A percentile compares a stretch with the other conserved stretches of the same genome.
These are phyloP conservation scores for Dimocarpus longan DNA, from an alignment of 345 rosid species.

Conservation along the genomic window DNA sequence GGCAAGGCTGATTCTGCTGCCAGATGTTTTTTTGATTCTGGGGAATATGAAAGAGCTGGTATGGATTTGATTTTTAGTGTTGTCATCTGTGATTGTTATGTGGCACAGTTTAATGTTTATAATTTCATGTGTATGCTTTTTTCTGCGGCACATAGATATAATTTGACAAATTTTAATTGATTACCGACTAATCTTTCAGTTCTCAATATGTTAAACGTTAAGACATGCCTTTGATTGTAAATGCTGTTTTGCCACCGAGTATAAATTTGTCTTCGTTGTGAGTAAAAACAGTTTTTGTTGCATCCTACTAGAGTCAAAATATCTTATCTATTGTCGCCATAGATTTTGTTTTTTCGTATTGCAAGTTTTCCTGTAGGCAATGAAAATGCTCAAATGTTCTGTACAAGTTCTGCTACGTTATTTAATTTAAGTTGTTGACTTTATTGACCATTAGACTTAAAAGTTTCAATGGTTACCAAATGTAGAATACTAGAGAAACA, in stretches of 20 bases:
- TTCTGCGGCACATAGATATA: neutral
- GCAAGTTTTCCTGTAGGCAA: no score
- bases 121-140: neutral
- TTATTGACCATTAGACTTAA: neutral
- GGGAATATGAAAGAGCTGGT: slow-evolving; percentile 51
- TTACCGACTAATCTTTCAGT: neutral
- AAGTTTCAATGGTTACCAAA: neutral
- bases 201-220: neutral
- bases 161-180: neutral
- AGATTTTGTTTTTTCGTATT: no score
- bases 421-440: neutral
- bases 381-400: neutral
- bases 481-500: neutral
- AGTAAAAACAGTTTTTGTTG: neutral
- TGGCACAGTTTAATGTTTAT: neutral
- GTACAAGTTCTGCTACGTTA: neutral
- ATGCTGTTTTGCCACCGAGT: neutral
- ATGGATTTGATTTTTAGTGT: neutral
- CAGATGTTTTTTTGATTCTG: slow-evolving; percentile 40
- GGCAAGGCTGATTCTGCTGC: slow-evolving; percentile 51
- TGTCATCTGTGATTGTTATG: neutral
- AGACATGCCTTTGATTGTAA: neutral
- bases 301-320: neutral
- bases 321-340: neutral
- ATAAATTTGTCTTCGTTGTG: neutral